phyloP scores from a whole-genome alignment of 1,139 yeast genomes.

The Scheffersomyces lignicola region DNA sequence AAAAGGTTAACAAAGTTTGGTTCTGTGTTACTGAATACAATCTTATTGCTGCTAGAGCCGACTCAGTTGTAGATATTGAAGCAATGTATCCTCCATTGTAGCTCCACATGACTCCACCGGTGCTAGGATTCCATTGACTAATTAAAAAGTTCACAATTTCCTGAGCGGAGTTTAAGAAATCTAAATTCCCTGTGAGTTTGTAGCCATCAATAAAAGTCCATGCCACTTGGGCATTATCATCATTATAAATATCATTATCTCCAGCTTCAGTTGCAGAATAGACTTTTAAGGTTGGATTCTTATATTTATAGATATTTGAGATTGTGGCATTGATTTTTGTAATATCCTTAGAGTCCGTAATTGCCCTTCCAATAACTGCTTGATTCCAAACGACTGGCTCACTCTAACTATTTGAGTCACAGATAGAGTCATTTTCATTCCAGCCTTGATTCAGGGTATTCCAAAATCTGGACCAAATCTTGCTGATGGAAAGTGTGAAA shows the following conservation, averaged over 20 bases:
- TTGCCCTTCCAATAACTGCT: conserved; percentile 28
- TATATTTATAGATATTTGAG: conserved; percentile 18
- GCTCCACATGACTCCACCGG: conserved; percentile 36
- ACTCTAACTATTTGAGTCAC: conserved; percentile 13
- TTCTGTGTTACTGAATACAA: conserved; percentile 21
- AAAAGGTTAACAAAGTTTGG: conserved; percentile 18
- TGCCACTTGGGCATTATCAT: conserved; percentile 35
- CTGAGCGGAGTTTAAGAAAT: conserved; percentile 16
- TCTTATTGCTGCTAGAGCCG: conserved; percentile 35
- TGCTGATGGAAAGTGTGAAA: conserved; percentile 14
- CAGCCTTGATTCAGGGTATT: conserved; percentile 15
- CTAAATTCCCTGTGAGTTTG: conserved; percentile 14
- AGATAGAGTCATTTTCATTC: conserved; percentile 15
- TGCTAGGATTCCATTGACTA: conserved; percentile 18
- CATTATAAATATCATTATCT: conserved; percentile 32
- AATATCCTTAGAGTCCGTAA: conserved; percentile 15
- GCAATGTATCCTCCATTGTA: conserved; percentile 29
- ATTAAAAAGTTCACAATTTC: conserved; percentile 13
- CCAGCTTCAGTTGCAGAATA: conserved; percentile 34
- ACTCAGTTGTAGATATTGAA: conserved; percentile 35
- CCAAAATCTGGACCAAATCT: conserved; percentile 26
- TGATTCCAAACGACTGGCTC: conserved; percentile 25
- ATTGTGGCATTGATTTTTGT: conserved; percentile 13
- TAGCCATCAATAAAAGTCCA: conserved; percentile 34
- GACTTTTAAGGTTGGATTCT: conserved; percentile 22